Evolutionary conservation across 805 yeast genomes (phyloP).

Genomic region (Candida cerambycidarum): DNA sequence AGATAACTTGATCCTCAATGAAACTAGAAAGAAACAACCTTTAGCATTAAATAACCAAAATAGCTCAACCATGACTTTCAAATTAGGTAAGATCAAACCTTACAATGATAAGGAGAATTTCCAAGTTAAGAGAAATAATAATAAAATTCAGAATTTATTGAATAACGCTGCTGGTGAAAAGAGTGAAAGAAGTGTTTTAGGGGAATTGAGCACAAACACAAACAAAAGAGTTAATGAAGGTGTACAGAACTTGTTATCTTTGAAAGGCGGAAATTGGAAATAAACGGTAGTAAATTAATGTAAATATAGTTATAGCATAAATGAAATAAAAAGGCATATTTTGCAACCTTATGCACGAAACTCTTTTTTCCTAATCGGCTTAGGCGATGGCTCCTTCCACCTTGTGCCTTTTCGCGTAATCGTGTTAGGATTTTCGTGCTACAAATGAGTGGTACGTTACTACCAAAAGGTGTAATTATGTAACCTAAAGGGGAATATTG

Average conservation of each 20-base stretch:
- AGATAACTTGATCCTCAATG: constrained; percentile 13
- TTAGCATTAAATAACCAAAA: constrained; percentile 26
- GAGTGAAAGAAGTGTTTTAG: constrained; percentile 30
- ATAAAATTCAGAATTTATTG: constrained; percentile 20
- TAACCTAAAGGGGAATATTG: not conserved
- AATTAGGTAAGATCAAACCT: constrained; percentile 26
- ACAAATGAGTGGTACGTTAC: too few relatives aligned
- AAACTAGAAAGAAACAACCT: constrained; percentile 39
- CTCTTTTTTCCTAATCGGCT: not conserved
- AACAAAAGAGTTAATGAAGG: constrained; percentile 24
- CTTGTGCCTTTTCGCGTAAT: not conserved
- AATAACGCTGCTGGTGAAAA: constrained; percentile 21
- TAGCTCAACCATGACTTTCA: constrained; percentile 36
- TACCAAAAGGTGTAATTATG: too few relatives aligned
- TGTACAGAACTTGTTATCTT: constrained; percentile 41
- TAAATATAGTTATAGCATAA: constrained; percentile 4
- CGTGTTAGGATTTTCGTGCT: not conserved
- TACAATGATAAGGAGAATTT: constrained; percentile 20
- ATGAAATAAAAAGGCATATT: not conserved
- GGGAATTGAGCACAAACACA: constrained; percentile 21
- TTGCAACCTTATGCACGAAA: constrained; percentile 1
- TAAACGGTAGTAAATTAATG: constrained; percentile 5
- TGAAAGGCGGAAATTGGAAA: constrained; percentile 38
- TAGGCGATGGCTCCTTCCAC: not conserved
- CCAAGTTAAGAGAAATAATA: constrained; percentile 12